Evolutionary conservation across 2,329 filamentous ascomycete genomes (phyloP), one percentile per base, ranked within the genome.

Genomic region (Arthroderma sp.): DNA sequence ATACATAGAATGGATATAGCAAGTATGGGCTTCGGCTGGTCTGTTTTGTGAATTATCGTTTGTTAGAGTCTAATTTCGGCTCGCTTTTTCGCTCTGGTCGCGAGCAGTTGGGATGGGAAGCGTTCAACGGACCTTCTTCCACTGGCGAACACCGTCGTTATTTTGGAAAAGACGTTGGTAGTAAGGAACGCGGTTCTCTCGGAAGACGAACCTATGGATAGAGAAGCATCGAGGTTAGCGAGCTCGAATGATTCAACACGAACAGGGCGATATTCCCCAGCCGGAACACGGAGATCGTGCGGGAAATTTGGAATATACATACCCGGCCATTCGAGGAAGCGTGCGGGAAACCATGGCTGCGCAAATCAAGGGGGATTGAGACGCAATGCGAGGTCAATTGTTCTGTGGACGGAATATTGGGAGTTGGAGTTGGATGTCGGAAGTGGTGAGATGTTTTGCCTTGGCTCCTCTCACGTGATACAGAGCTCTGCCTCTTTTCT

Each of bases 161-260:
- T 74, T 77, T 74, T 86, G 83, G 76, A 82, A 83, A 53, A 84
- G 76, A 64, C 80, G 77, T 75, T 86, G 83, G 76, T 84, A 86
- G 65, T 80, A 73, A 56, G 83, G 81, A 63, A 86, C 84, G 65
- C 80, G 78, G 77, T 86, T 86, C 73, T 81, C 76, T 71, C 83
- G 83, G 77, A 79, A 78, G 67, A 86, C 68, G 63, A 76, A 76
- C 61, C 77, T 78, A 63, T 47, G 60, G 6, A 41, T 15, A 25
- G 35, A 23, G 31, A 51, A 51, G 19, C 21, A n/a, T 25, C 15
- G 31, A 38, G 11, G 9, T 49, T 56, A 55, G 39, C 55, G 33
- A 41, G 52, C 25, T 52, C 9, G n/a, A 37, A 54, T 35, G 53
- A 31, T 19, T 7, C 9, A 25, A 19, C 15, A 37, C n/a, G 33